Base-by-base conservation (phyloP, 805 yeast genomes). In the Ogataea siamensis region DNA sequence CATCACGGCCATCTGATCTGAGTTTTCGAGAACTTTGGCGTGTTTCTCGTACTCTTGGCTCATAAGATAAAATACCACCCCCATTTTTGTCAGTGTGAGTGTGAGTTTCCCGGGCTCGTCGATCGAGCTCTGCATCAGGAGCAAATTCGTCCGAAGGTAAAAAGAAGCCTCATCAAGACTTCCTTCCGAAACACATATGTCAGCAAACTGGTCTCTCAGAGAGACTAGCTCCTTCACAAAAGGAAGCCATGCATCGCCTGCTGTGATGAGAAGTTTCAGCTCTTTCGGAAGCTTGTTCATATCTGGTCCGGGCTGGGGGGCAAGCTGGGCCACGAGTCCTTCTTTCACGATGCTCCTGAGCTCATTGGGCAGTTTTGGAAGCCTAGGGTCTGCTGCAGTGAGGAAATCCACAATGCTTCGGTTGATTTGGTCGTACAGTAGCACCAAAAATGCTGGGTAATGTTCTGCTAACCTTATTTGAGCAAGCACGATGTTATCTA, bases 221-320 rank as follows among this genome's bases (percentile, higher is more conserved):
- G 50, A 43, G 3, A 53, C 43, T 16, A 58, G 40, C 14, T 45
- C 48, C 25, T 50, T 46, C 5, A 55, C 33, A 29, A 55, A 58
- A 2, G 37, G 41, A 5, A 61, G 60, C 63, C 63, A 58, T 1
- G 54, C 62, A n/a, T 45, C 49, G 5, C 49, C 47, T 22, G 45
- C 48, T 7, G 51, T 37, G 3, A 45, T 48, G 20, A 52, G 28
- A 12, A 57, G 35, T 25, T 42, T 45, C 23, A 47, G 43, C 37
- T 54, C 60, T 5, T 40, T 38, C 3, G 58, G 47, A 16, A 43
- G 32, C 10, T 49, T 50, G 5, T 16, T 8, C 29, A 38, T 26
- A 8, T 53, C 49, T 5, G 54, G 48, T 16, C 44, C 44, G 7
- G 49, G 34, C 4, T 54, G 53, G 12, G 54, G 39, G 12, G 48